Base-by-base conservation (phyloP, 2,329 filamentous ascomycete genomes). In the Hypoxylon sp. region DNA sequence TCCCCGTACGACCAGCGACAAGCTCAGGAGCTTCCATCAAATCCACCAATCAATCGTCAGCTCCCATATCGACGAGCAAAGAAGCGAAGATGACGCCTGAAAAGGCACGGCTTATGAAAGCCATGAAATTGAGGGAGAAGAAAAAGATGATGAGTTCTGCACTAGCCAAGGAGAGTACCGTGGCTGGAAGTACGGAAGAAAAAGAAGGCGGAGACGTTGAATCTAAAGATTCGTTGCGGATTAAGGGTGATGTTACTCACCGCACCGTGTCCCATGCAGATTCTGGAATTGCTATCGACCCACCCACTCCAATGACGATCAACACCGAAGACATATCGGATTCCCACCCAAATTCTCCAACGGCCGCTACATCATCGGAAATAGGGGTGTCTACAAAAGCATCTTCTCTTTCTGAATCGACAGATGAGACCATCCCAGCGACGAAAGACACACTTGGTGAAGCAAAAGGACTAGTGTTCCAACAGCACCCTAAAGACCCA, bases 41-140 rank as follows among this genome's bases (percentile, higher is more conserved):
- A 63, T 78, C 80, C 30, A 75, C 79, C 28, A 74, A 78, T 2
- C 69, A 81, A 58, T 81, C 83, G 12, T 75, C 84, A 71, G 78
- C 67, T 45, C 65, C 78, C 2, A 26, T 49, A 32, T 51, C 74
- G 53, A 67, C 75, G 74, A 67, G 74, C 74, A 73, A 82, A 72
- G 75, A 82, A 69, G 75, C 80, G 78, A 72, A 83, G 77, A 91
- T 96, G 73, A 93, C 93, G 1, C 92, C 93, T 0, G 96, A 99
- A 78, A 98, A 96, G 80, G 89, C 92, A 65, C 87, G 96, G 57
- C 82, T 99, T 67, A 94, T 97, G 92, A 97, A 96, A 80, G 96
- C 96, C 6, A 85, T 97, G 80, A 92, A 97, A 78, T 79, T 97
- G 71, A 87, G 95, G 54, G 96, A 96, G 78, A 93, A 91, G 79